Evolutionary conservation across 2,329 filamentous ascomycete genomes (phyloP), one percentile per base, ranked within the genome.

Genomic region (Fonsecaea nubica): DNA sequence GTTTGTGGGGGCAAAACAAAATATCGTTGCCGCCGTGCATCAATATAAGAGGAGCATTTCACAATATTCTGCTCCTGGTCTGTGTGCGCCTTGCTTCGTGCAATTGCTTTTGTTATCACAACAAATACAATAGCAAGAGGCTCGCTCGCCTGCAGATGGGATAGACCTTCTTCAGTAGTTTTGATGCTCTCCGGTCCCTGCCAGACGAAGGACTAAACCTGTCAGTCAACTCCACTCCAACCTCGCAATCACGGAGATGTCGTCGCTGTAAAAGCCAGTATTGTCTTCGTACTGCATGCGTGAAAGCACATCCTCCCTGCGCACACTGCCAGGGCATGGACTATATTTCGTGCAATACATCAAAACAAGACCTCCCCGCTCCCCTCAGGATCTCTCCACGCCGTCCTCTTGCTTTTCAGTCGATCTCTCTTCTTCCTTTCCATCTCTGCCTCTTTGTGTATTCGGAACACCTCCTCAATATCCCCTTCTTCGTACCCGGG

Each of bases 371-470:
- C 85, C 77, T 95, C 92, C 15, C 90, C 92, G 65, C 88, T 83
- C 71, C 90, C 91, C 81, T 97, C 93, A 33, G 59, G 59, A 91
- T 91, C 79, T 97, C 93, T 74, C 97, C 97, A 1, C 94, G 94
- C 70, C 57, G 69, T 81, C 80, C 91, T 91, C 81, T 85, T 87
- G 68, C 90, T 77, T 75, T 89, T 86, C 64, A 83, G 83, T 83
- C 92, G 95, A 71, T 97, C 92, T 74, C 83, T 87, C 64, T 80
- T 82, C 82, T 91, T 93, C 72, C 92, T 89, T 63, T 85, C 83
- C 4, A 79, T 82, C 70, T 91, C 90, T 76, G 89, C 87, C 75
- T 90, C 85, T 78, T 92, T 91, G 70, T 90, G 90, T 53, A 95
- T 79, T 68, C 86, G 87, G 71, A 89, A 88, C 42, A 96, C 92